These are phyloP conservation scores for Ambrosia trifida DNA, from an alignment of 129 eudicot genomes.

Conservation along the genomic window DNA sequence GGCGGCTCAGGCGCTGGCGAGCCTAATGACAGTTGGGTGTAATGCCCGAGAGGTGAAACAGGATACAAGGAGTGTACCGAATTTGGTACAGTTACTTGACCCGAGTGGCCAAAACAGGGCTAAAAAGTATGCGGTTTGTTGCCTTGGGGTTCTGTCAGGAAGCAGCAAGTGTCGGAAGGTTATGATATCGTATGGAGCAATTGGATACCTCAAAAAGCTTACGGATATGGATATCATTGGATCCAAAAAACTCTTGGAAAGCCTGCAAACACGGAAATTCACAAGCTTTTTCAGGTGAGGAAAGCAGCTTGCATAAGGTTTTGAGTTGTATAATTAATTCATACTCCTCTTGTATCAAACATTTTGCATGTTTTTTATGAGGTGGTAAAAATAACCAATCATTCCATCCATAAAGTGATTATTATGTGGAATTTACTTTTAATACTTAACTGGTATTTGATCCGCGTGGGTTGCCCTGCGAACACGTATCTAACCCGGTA, in stretches of 20 bases:
- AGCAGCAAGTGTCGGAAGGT: slow-evolving; percentile 80
- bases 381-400: too few species aligned
- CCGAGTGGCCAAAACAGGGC: slow-evolving; percentile 80
- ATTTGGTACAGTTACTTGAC: slow-evolving; percentile 80
- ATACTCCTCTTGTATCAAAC: too few species aligned
- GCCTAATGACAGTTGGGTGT: slow-evolving; percentile 48
- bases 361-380: too few species aligned
- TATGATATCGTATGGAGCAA: slow-evolving; percentile 91
- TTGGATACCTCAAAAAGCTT: slow-evolving; percentile 85
- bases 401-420: too few species aligned
- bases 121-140: slow-evolving; percentile 76
- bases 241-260: slow-evolving; percentile 73
- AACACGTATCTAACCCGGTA: too few species aligned
- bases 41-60: slow-evolving; percentile 70
- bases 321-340: too few species aligned
- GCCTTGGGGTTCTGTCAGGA: slow-evolving; percentile 54
- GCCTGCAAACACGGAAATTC: slow-evolving; percentile 74
- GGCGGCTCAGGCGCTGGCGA: slow-evolving; percentile 73
- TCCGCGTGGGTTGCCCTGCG: too few species aligned
- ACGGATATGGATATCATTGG: slow-evolving; percentile 79
- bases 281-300: slow-evolving; percentile 61
- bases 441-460: too few species aligned
- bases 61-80: slow-evolving; percentile 72
- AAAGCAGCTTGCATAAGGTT: too few species aligned
- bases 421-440: too few species aligned